Evolutionary conservation across 371 early-diverging fungal genomes (phyloP).

Genomic region (Dinochytrium kinnereticum): DNA sequence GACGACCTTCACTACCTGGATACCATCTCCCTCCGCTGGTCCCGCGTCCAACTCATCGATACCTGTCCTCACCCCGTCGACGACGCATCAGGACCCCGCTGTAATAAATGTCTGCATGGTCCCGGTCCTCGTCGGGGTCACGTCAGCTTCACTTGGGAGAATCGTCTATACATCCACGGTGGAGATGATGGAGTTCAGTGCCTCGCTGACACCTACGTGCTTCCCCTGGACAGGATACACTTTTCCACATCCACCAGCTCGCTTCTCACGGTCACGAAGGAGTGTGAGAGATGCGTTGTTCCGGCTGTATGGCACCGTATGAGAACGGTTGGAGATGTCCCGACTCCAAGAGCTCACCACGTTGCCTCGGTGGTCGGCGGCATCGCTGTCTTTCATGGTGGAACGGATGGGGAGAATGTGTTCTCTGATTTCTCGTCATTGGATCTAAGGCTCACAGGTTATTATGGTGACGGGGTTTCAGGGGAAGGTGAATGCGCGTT

Average conservation of each 20-base stretch:
- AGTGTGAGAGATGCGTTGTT: too few species aligned
- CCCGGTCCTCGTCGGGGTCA: background rate
- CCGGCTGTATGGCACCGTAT: background rate
- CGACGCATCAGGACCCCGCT: background rate
- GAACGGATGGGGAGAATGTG: background rate
- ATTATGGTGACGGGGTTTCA: background rate
- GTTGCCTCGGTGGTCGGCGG: background rate
- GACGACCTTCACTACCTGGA: conserved; percentile 3
- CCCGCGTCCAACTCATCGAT: background rate
- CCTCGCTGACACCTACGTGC: background rate
- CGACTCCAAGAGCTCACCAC: background rate
- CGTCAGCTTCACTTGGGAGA: background rate
- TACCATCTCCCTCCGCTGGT: background rate
- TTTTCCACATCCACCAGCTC: too few species aligned
- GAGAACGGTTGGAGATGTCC: background rate
- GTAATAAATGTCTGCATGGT: background rate
- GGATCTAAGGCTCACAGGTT: background rate
- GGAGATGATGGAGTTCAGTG: background rate
- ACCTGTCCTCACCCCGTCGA: background rate
- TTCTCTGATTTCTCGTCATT: background rate
- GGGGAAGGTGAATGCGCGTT: too few species aligned
- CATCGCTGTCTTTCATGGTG: background rate
- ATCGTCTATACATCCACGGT: background rate
- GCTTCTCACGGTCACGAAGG: too few species aligned
- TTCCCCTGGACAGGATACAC: too few species aligned